These are phyloP conservation scores for Acephala macrosclerotiorum DNA, from an alignment of 2,329 filamentous ascomycete genomes.

Conservation along the genomic window DNA sequence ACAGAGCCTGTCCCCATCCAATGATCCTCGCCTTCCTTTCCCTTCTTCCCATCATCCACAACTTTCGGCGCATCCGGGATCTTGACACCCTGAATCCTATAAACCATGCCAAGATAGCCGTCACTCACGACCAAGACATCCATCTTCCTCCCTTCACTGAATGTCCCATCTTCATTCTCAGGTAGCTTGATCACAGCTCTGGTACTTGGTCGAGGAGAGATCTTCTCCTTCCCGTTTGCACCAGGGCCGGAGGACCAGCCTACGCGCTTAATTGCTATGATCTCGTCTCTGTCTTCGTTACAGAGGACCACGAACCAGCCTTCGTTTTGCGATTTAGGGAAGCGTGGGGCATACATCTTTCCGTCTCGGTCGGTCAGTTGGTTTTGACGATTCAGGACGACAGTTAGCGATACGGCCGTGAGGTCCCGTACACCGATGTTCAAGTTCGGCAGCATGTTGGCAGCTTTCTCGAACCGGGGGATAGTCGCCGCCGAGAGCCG, in stretches of 20 bases:
- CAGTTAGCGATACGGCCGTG: conserved; percentile 67
- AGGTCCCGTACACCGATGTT: conserved; percentile 65
- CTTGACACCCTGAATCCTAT: conserved; percentile 40
- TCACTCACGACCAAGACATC: conserved; percentile 85
- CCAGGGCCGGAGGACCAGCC: conserved; percentile 65
- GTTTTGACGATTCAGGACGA: conserved; percentile 74
- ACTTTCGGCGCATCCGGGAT: conserved; percentile 41
- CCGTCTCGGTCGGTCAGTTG: conserved; percentile 68
- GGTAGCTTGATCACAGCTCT: conserved; percentile 69
- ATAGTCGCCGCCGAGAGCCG: conserved; percentile 50
- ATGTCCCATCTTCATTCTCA: conserved; percentile 39
- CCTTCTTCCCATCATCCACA: conserved; percentile 36
- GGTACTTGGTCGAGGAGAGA: conserved; percentile 53
- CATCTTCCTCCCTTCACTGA: conserved; percentile 62
- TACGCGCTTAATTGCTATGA: conserved; percentile 86
- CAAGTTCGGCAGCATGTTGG: conserved; percentile 73
- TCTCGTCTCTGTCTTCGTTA: conserved; percentile 71
- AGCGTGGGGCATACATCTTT: conserved; percentile 84
- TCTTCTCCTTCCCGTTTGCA: conserved; percentile 35
- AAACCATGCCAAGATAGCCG: conserved; percentile 79
- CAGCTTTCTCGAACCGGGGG: conserved; percentile 59
- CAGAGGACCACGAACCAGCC: conserved; percentile 89
- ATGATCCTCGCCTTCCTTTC: conserved; percentile 10
- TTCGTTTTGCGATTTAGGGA: conserved; percentile 94
- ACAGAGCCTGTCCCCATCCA: not conserved